Evolutionary conservation across 352 stramenopile genomes (phyloP).

Genomic region (Phytophthora brassicae): DNA sequence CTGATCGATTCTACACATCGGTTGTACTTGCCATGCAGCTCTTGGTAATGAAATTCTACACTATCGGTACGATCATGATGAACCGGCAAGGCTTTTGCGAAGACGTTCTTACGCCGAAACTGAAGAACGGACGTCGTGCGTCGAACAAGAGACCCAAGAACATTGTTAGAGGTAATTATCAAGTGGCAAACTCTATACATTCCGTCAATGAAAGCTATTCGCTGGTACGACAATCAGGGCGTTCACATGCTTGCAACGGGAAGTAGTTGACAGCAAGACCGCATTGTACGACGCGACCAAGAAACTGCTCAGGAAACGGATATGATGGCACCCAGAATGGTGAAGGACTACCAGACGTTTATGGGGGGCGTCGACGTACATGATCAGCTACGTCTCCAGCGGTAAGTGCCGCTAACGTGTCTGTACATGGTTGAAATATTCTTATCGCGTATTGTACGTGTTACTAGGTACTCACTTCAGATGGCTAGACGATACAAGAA

Average conservation of each 20-base stretch:
- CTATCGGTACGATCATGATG: constrained; percentile 13
- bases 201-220: constrained; percentile 1
- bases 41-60: constrained; percentile 6
- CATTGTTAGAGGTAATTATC: neutral
- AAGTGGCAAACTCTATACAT: neutral
- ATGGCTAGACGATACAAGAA: constrained; percentile 7
- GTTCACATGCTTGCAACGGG: neutral
- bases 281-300: neutral
- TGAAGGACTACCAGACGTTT: constrained; percentile 9
- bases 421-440: neutral
- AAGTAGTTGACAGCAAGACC: neutral
- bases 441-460: too few species aligned
- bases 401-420: neutral
- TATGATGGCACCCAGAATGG: constrained; percentile 4
- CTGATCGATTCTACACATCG: constrained; percentile 11
- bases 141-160: neutral
- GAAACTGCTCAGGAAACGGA: neutral
- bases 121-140: neutral
- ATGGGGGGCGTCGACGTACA: neutral
- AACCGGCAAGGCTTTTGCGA: neutral
- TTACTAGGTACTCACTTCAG: constrained; percentile 6
- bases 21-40: constrained; percentile 4
- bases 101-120: neutral
- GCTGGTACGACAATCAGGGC: neutral
- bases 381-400: neutral